A percentile compares a stretch with the other conserved stretches of the same genome.
Evolutionary conservation across 2,329 filamentous ascomycete species (phyloP).

Genomic region (Apiospora koreana): DNA sequence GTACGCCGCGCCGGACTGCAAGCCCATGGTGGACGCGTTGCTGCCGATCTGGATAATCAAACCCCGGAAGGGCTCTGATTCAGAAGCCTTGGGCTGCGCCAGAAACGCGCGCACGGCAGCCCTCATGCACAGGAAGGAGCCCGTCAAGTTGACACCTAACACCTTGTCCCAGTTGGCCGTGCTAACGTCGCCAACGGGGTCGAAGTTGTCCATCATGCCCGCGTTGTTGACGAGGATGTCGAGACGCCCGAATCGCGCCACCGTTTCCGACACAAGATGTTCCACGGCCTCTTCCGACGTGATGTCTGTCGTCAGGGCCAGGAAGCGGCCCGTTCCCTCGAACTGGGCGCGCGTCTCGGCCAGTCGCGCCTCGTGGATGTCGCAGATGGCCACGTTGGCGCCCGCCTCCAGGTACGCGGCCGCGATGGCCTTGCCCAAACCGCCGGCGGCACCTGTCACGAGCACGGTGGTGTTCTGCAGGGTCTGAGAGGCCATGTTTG

Average conservation of each 20-base stretch:
- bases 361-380: slow-evolving; percentile 30
- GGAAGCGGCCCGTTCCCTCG: slow-evolving; percentile 25
- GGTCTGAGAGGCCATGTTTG: neutral
- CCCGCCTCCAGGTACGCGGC: slow-evolving; percentile 30
- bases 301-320: slow-evolving; percentile 31
- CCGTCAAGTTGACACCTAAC: slow-evolving; percentile 58
- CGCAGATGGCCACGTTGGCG: slow-evolving; percentile 33
- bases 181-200: slow-evolving; percentile 49
- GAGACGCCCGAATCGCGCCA: slow-evolving; percentile 41
- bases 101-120: slow-evolving; percentile 50
- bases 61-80: slow-evolving; percentile 11
- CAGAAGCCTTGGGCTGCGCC: slow-evolving; percentile 30
- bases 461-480: slow-evolving; percentile 23
- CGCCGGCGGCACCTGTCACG: slow-evolving; percentile 33
- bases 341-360: slow-evolving; percentile 26
- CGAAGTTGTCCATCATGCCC: slow-evolving; percentile 58
- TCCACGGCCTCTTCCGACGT: slow-evolving; percentile 32
- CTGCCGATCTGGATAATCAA: slow-evolving; percentile 27
- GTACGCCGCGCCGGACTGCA: slow-evolving; percentile 46
- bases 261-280: slow-evolving; percentile 26
- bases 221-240: slow-evolving; percentile 63
- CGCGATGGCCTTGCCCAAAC: slow-evolving; percentile 34
- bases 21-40: slow-evolving; percentile 19
- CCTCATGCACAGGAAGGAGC: slow-evolving; percentile 53
- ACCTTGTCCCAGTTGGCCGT: slow-evolving; percentile 53